Base-by-base conservation (phyloP, 2,329 filamentous ascomycete genomes). In the Apiospora sp. region DNA sequence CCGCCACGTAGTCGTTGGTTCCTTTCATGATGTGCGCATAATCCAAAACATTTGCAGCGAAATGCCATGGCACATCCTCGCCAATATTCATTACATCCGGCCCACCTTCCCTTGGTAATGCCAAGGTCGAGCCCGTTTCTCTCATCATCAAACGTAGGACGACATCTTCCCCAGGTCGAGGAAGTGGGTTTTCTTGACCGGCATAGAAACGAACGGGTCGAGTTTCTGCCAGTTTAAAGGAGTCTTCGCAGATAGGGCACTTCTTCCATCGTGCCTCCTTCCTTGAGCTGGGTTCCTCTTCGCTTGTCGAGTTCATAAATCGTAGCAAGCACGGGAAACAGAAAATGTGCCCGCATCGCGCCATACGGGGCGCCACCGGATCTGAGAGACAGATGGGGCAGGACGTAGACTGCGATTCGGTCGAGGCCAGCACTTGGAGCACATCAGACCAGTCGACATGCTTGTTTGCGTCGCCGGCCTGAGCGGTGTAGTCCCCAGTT, bases 21-120 rank as follows among this genome's bases (percentile, higher is more conserved):
- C 95, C 96, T 80, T 96, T 97, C 94, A 99, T 98, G 71, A 98
- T 92, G 51, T 95, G 91, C 22, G 95, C 94, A 82, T 98, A 99
- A 80, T 99, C 96, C 80, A 97, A 89, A 48, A 98, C 95, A 78
- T 98, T 97, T 13, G 94, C 95, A 7, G 94, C 94, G 83, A 96
- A 95, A 81, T 97, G 94, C 96, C 96, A 99, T 0, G 96, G 96
- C 48, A 98, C 90, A 78, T 95, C 93, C 69, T 96, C 91, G 12
- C 89, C 90, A 27, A 90, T 87, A 43, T 88, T 88, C 41, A 94
- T 86, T 3, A 90, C 87, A 75, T 96, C 93, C 3, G 91, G 90
- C 5, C 88, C 88, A 3, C 92, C 92, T 81, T 98, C 96, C 75
- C 93, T 90, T 14, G 96, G 96, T 75, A 99, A 87, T 3, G 96